Conservation (phyloP, 768 basidiomycete genomes). For the Mycena olivaceomarginata region DNA sequence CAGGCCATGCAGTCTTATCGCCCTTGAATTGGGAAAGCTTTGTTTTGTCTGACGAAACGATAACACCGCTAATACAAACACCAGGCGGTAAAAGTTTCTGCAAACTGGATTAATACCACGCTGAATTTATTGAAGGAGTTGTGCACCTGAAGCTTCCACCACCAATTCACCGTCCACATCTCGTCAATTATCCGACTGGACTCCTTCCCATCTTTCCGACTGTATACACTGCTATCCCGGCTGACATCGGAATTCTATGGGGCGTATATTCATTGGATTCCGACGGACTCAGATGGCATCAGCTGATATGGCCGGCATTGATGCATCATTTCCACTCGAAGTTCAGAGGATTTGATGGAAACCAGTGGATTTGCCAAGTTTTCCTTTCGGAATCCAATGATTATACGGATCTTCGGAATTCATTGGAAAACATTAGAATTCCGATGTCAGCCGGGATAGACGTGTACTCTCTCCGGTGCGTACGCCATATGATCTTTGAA, state of each 20-base stretch:
- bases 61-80: not conserved
- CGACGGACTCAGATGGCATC: no score
- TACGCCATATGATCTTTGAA: constrained; percentile 50
- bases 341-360: no score
- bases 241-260: no score
- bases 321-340: no score
- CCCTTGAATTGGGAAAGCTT: constrained; percentile 46
- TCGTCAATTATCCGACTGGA: constrained; percentile 42
- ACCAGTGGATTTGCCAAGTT: no score
- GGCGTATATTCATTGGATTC: no score
- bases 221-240: no score
- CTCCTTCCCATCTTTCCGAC: not conserved
- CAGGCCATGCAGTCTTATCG: constrained; percentile 37
- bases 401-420: no score
- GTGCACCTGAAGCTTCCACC: constrained; percentile 52
- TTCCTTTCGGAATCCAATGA: no score
- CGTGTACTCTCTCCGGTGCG: constrained; percentile 46
- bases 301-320: no score
- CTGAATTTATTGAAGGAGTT: not conserved
- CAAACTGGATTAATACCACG: not conserved
- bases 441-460: no score
- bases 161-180: constrained; percentile 53
- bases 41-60: not conserved
- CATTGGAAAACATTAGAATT: no score
- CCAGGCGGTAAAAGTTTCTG: not conserved